phyloP scores from a whole-genome alignment of 495 filamentous ascomycete genomes.

The Daldinia decipiens region DNA sequence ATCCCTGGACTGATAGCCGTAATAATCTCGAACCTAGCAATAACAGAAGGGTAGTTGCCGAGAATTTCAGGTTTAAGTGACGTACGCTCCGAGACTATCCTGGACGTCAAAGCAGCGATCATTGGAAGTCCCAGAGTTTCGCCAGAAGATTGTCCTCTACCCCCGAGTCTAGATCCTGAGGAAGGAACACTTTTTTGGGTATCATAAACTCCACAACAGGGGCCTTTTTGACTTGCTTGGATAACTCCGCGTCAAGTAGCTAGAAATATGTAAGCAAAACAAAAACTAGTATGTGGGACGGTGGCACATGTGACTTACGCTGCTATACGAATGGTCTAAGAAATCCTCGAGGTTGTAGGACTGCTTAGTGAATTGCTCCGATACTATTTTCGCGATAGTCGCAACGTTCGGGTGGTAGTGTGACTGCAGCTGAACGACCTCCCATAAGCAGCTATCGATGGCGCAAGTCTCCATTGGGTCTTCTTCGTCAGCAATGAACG shows the following conservation, averaged over 20 bases:
- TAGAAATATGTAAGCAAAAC: constrained; percentile 52
- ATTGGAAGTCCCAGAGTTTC: constrained; percentile 66
- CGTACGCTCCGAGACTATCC: constrained; percentile 15
- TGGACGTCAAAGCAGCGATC: constrained; percentile 26
- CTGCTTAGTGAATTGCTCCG: constrained; percentile 97
- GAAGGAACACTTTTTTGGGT: constrained; percentile 84
- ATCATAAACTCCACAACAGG: constrained; percentile 95
- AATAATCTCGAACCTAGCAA: constrained; percentile 19
- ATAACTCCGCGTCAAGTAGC: constrained; percentile 84
- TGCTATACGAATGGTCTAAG: constrained; percentile 91
- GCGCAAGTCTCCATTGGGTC: constrained; percentile 89
- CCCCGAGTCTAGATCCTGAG: constrained; percentile 56
- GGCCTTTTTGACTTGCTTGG: constrained; percentile 81
- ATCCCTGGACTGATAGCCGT: constrained; percentile 19
- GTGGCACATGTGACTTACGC: constrained; percentile 63
- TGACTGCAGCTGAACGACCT: constrained; percentile 85
- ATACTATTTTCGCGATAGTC: constrained; percentile 90
- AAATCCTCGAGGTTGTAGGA: constrained; percentile 94
- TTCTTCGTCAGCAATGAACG: constrained; percentile 75
- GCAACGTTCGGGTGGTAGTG: constrained; percentile 99
- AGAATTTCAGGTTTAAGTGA: constrained; percentile 20
- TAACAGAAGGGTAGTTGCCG: constrained; percentile 14
- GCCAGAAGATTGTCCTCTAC: constrained; percentile 61
- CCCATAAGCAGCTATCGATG: constrained; percentile 94
- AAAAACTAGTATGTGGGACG: neutral